Percentiles rank a stretch among this genome's conserved stretches.
Conservation (phyloP, 2,329 filamentous ascomycete species). For the Fusarium paranaense region DNA sequence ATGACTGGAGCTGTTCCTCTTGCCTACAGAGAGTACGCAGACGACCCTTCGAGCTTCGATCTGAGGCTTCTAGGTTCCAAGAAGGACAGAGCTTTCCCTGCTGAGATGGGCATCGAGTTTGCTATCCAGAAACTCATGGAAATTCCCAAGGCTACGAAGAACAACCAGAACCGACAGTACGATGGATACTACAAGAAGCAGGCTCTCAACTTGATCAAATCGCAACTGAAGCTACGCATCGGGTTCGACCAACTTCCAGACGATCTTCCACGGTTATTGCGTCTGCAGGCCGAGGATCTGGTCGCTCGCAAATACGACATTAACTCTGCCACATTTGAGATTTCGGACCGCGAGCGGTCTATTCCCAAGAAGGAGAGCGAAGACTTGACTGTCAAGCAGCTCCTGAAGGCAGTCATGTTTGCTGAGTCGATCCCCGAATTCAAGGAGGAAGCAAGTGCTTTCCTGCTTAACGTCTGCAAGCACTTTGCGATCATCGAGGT, state of each 20-base stretch:
- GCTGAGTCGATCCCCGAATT: conserved; percentile 86
- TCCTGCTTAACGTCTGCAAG: conserved; percentile 84
- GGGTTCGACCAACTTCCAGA: conserved; percentile 90
- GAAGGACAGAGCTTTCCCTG: conserved; percentile 87
- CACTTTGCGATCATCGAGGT: conserved; percentile 94
- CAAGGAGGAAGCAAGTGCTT: conserved; percentile 77
- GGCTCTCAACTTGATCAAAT: conserved; percentile 86
- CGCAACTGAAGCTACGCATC: conserved; percentile 90
- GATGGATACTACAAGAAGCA: conserved; percentile 94
- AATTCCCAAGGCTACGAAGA: conserved; percentile 71
- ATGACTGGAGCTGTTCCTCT: conserved; percentile 90
- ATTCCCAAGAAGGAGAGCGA: conserved; percentile 88
- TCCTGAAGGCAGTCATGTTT: conserved; percentile 90
- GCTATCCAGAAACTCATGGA: conserved; percentile 92
- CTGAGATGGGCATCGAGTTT: conserved; percentile 86
- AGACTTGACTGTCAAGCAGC: conserved; percentile 83
- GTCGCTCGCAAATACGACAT: conserved; percentile 77
- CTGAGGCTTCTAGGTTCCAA: conserved; percentile 90
- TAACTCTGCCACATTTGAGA: conserved; percentile 77
- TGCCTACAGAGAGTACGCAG: conserved; percentile 84
- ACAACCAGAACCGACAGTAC: conserved; percentile 66
- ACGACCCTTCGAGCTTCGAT: conserved; percentile 89
- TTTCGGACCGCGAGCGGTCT: conserved; percentile 83
- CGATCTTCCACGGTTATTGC: conserved; percentile 84
- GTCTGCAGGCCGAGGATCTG: conserved; percentile 90